These are phyloP conservation scores for Conticribra guillardii DNA, from an alignment of 108 stramenopile genomes.

Conservation along the genomic window DNA sequence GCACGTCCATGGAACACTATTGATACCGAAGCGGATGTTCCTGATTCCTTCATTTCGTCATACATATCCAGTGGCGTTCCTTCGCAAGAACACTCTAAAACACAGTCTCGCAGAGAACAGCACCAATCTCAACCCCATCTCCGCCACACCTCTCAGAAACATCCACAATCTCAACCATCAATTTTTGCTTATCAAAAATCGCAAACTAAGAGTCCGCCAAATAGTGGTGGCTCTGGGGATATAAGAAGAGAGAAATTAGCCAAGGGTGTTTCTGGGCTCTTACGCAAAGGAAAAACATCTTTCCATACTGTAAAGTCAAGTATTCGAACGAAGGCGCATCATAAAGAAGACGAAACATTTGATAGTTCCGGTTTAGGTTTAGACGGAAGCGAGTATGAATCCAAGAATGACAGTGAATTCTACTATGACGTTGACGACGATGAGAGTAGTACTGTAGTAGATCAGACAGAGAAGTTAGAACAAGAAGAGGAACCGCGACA, in stretches of 20 bases:
- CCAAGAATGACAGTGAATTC: background rate
- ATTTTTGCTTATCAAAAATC: background rate
- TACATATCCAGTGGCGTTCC: conserved; percentile 13
- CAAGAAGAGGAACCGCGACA: background rate
- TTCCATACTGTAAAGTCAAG: background rate
- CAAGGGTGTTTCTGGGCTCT: background rate
- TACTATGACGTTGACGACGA: conserved; percentile 6
- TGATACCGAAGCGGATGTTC: background rate
- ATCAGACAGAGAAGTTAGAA: background rate
- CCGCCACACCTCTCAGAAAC: background rate
- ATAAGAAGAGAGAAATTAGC: background rate
- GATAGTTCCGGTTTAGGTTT: background rate
- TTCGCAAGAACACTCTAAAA: background rate
- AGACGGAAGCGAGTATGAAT: background rate
- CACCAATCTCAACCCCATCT: background rate
- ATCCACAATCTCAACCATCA: background rate
- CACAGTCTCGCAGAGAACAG: background rate
- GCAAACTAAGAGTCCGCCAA: background rate
- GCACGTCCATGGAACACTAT: no score
- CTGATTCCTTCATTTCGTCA: background rate
- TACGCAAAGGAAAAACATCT: conserved; percentile 1
- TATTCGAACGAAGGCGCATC: background rate
- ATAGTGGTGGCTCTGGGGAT: background rate
- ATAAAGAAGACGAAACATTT: background rate
- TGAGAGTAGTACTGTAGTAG: background rate